Base-by-base conservation (phyloP, 352 stramenopile genomes). In the Globisporangium cylindrosporum region DNA sequence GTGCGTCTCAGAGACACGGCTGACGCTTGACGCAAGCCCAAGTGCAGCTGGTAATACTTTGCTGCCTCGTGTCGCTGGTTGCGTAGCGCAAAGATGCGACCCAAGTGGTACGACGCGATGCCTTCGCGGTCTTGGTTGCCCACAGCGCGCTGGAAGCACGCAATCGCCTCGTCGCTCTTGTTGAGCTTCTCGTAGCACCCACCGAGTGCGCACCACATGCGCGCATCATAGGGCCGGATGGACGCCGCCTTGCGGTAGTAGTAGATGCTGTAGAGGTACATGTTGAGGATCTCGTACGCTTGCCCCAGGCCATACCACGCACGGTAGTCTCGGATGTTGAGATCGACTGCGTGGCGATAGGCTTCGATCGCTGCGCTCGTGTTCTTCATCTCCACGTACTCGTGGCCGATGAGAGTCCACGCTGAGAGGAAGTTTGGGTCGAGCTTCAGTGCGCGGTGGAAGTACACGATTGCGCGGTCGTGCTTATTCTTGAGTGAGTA, bases 381-480 rank as follows among this genome's bases (percentile, higher is more conserved):
- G 76, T 99, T 99, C 76, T 99, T 99, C 84, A 99, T 94, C 78
- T 99, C 97, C 34, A 99, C 90, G 78, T 98, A 99, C 77, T 99
- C 98, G 79, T 99, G 98, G 12, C 98, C 98, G 66, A 99, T 98
- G 9, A 99, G 83, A 34, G 97, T 99, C 97, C 97, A 99, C 0
- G 97, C 97, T 41, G 90, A 98, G 4, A 98, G 77, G 71, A 98
- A 99, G 15, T 92, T 92, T 3, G 88, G 91, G 80, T 99, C 92
- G 18, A 99, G 78, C 66, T 97, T 97, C 6, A 99, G 80, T 24
- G 94, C 94, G 27, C 97, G 89, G 66, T 98, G 89, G 77, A 99
- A 99, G 76, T 99, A 99, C 60, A 98, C 78, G 51, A 99, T 96
- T 3, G 97, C 97, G 64, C 97, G 96, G 75, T 99, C 95, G 75